A percentile compares a stretch with the other conserved stretches of the same genome.
phyloP scores from a whole-genome alignment of 768 basidiomycete genomes.

The Suillus discolor region DNA sequence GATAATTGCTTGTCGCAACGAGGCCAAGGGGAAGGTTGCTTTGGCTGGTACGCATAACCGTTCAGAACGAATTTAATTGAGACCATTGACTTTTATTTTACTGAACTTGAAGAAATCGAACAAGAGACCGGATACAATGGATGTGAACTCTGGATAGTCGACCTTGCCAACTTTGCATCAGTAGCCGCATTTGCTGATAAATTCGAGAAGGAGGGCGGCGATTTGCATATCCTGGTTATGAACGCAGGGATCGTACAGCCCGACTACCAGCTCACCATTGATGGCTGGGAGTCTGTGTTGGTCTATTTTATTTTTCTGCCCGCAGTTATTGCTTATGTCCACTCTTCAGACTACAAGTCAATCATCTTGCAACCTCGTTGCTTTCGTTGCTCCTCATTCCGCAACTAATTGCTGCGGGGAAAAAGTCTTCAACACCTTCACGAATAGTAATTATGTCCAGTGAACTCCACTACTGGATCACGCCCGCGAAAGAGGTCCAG shows the following conservation, averaged over 20 bases:
- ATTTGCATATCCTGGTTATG: slow-evolving; percentile 43
- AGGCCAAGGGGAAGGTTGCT: slow-evolving; percentile 25
- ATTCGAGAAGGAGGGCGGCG: slow-evolving; percentile 6
- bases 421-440: slow-evolving; percentile 21
- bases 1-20: slow-evolving; percentile 30
- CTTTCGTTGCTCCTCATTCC: slow-evolving; percentile 36
- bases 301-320: slow-evolving; percentile 5
- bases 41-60: slow-evolving; percentile 18
- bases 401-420: slow-evolving; percentile 26
- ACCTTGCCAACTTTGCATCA: too few species aligned
- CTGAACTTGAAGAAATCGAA: slow-evolving; percentile 22
- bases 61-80: background rate
- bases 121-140: slow-evolving; percentile 4
- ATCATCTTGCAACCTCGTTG: slow-evolving; percentile 34
- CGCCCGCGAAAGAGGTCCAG: slow-evolving; percentile 24
- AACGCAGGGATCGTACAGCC: slow-evolving; percentile 38
- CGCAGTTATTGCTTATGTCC: background rate
- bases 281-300: slow-evolving; percentile 52
- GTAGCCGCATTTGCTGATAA: slow-evolving; percentile 21
- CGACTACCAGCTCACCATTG: slow-evolving; percentile 29
- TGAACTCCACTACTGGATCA: slow-evolving; percentile 23
- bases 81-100: background rate
- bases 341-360: slow-evolving; percentile 35
- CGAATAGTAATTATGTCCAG: slow-evolving; percentile 37
- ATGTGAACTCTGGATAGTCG: too few species aligned